Conservation (phyloP, 768 basidiomycete genomes). For the Calocybe cyanea region DNA sequence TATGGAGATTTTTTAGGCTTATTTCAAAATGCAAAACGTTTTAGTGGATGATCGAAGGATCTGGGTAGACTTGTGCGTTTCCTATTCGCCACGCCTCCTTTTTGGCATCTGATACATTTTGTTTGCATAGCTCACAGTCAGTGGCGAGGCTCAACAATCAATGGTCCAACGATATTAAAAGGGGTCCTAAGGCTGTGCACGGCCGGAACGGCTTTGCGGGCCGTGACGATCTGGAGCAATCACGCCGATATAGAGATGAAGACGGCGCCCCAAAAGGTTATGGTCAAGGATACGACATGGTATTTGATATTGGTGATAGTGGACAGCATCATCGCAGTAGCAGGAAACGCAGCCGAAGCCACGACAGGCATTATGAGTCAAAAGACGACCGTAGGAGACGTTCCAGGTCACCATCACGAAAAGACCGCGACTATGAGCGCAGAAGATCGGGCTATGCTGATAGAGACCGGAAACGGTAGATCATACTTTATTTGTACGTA, state of each 20-base stretch:
- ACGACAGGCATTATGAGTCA: constrained; percentile 32
- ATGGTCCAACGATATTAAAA: constrained; percentile 78
- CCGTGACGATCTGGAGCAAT: constrained; percentile 70
- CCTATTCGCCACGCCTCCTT: background rate
- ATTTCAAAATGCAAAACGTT: constrained; percentile 99
- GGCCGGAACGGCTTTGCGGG: constrained; percentile 58
- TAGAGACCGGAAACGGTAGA: constrained; percentile 12
- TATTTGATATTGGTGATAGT: constrained; percentile 66
- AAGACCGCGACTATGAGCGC: constrained; percentile 18
- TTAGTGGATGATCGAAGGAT: constrained; percentile 96
- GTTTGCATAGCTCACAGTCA: constrained; percentile 73
- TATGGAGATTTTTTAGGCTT: constrained; percentile 52
- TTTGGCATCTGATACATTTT: constrained; percentile 16
- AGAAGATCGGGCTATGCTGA: constrained; percentile 5
- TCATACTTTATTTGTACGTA: constrained; percentile 13
- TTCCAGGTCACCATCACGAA: constrained; percentile 31
- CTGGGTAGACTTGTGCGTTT: constrained; percentile 94
- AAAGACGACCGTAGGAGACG: constrained; percentile 31
- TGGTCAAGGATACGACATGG: constrained; percentile 64
- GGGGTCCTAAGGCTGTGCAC: constrained; percentile 34
- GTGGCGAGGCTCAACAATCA: constrained; percentile 80
- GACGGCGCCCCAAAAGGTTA: constrained; percentile 21
- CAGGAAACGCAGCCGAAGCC: constrained; percentile 51
- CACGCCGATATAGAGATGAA: constrained; percentile 61
- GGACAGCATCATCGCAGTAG: constrained; percentile 31